Percentiles rank a stretch among this genome's conserved stretches.
Conservation (phyloP, 2,329 filamentous ascomycete genomes). For the Alternaria triticimaculans region DNA sequence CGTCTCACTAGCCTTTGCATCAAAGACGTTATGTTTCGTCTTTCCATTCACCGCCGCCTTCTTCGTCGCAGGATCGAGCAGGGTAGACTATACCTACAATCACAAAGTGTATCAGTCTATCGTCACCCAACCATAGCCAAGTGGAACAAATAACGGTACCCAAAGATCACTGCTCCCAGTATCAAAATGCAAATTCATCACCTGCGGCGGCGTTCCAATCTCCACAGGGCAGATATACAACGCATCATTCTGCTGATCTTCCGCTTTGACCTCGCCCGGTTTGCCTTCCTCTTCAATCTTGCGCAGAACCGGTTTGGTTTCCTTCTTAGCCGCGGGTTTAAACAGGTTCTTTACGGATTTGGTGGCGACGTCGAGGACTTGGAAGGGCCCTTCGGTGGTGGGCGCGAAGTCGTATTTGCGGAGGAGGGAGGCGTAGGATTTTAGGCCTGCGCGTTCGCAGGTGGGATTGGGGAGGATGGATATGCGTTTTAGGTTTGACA, state of each 20-base stretch:
- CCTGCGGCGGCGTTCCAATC: constrained; percentile 71
- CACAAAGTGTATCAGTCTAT: too few species aligned
- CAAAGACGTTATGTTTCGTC: constrained; percentile 59
- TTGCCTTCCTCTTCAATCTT: constrained; percentile 35
- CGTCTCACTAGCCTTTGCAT: constrained; percentile 66
- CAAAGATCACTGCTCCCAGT: constrained; percentile 74
- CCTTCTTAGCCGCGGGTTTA: constrained; percentile 8
- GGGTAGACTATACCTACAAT: neutral
- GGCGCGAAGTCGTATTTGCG: constrained; percentile 56
- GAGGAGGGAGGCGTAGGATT: constrained; percentile 68
- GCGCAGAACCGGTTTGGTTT: neutral
- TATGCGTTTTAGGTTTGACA: constrained; percentile 32
- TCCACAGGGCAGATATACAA: constrained; percentile 68
- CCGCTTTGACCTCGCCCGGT: constrained; percentile 60
- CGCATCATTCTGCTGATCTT: constrained; percentile 72
- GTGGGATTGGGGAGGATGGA: constrained; percentile 31
- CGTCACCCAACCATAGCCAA: neutral
- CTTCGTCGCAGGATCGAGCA: neutral
- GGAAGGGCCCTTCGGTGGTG: constrained; percentile 18
- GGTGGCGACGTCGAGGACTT: constrained; percentile 15
- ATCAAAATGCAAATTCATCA: constrained; percentile 68
- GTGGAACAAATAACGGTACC: constrained; percentile 45
- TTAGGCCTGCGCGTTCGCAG: constrained; percentile 55
- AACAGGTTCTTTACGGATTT: constrained; percentile 21
- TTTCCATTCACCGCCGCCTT: constrained; percentile 62